phyloP scores from a whole-genome alignment of 768 basidiomycete species.

The Candolleomyces aberdarensis region DNA sequence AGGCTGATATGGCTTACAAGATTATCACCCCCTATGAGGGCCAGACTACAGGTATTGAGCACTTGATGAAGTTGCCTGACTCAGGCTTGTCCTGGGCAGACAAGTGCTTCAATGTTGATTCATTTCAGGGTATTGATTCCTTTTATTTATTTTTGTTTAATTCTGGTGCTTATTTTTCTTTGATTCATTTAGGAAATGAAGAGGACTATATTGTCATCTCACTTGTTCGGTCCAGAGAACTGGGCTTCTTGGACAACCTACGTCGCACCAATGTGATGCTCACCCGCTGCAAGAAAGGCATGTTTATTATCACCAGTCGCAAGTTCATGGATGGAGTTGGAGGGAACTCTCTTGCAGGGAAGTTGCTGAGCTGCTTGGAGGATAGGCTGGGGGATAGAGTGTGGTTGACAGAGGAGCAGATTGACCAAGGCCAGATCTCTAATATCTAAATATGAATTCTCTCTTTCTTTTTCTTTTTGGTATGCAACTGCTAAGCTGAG shows the following conservation, averaged over 20 bases:
- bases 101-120: conserved; percentile 82
- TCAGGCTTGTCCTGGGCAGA: conserved; percentile 59
- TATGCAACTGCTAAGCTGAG: neutral
- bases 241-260: conserved; percentile 66
- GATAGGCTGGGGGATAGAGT: conserved; percentile 32
- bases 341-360: conserved; percentile 40
- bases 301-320: conserved; percentile 69
- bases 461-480: neutral
- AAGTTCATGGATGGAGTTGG: conserved; percentile 61
- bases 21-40: conserved; percentile 84
- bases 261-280: conserved; percentile 88
- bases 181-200: conserved; percentile 65
- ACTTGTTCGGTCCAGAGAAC: conserved; percentile 54
- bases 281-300: conserved; percentile 71
- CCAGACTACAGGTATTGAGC: conserved; percentile 61
- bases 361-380: conserved; percentile 34
- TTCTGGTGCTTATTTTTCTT: conserved; percentile 8
- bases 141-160: conserved; percentile 6
- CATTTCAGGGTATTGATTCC: conserved; percentile 64
- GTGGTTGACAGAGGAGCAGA: conserved; percentile 37
- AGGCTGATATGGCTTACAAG: conserved; percentile 44
- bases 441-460: neutral
- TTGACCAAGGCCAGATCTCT: conserved; percentile 29
- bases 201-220: conserved; percentile 76
- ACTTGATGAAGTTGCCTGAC: conserved; percentile 42